These are phyloP conservation scores for Monilinia vaccinii-corymbosi DNA, from an alignment of 2,329 filamentous ascomycete genomes.

Conservation along the genomic window DNA sequence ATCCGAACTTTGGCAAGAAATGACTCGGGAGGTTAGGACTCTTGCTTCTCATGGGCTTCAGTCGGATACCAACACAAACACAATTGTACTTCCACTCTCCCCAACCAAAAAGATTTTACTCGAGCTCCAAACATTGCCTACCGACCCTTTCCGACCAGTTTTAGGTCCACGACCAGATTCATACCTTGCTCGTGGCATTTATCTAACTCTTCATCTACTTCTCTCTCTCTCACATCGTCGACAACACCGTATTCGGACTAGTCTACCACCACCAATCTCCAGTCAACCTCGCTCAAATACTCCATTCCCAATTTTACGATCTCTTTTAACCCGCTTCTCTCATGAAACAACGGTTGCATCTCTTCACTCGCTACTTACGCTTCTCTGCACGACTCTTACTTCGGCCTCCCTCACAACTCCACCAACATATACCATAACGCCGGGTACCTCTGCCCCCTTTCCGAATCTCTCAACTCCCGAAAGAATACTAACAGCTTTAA, in stretches of 20 bases:
- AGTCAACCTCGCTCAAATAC: slow-evolving; percentile 41
- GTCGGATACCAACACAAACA: slow-evolving; percentile 41
- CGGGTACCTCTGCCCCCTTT: slow-evolving; percentile 17
- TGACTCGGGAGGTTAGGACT: slow-evolving; percentile 70
- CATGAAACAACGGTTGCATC: slow-evolving; percentile 22
- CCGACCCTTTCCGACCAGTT: slow-evolving; percentile 35
- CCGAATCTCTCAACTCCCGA: slow-evolving; percentile 28
- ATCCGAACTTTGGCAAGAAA: slow-evolving; percentile 84
- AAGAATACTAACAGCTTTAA: slow-evolving; percentile 33
- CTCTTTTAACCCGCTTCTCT: slow-evolving; percentile 34
- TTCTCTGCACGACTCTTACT: slow-evolving; percentile 19
- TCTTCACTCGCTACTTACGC: slow-evolving; percentile 17
- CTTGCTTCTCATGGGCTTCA: slow-evolving; percentile 63
- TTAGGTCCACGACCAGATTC: slow-evolving; percentile 32
- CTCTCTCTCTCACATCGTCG: slow-evolving; percentile 71
- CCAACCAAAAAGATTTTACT: slow-evolving; percentile 51
- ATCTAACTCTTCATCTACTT: slow-evolving; percentile 63
- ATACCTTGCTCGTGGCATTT: slow-evolving; percentile 53
- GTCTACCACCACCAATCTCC: slow-evolving; percentile 45
- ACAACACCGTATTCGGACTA: slow-evolving; percentile 60
- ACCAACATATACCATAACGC: slow-evolving; percentile 20
- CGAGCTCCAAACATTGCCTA: slow-evolving; percentile 50
- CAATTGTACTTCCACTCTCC: slow-evolving; percentile 47
- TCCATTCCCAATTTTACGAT: slow-evolving; percentile 49
- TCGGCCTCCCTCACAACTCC: slow-evolving; percentile 21